Percentiles rank a stretch among this genome's conserved stretches.
phyloP scores from a whole-genome alignment of 345 rosid genomes.

The Arabis alpina region DNA sequence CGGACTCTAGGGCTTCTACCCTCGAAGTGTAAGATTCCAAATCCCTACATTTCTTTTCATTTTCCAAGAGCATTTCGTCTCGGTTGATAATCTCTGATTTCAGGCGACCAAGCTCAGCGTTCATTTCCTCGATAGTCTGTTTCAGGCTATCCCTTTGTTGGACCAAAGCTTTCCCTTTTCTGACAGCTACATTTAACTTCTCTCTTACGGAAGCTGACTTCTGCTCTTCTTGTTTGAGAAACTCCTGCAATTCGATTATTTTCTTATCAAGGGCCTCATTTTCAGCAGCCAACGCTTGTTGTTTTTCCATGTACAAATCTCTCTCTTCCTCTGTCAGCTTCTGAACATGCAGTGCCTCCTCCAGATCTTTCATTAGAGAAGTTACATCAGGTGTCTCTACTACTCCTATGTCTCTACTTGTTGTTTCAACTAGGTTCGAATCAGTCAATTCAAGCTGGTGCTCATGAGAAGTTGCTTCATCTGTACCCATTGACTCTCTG shows the following conservation, averaged over 20 bases:
- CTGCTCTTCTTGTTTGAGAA: constrained; percentile 82
- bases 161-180: constrained; percentile 95
- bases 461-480: constrained; percentile 42
- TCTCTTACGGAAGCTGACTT: constrained; percentile 78
- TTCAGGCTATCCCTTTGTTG: constrained; percentile 84
- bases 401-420: constrained; percentile 50
- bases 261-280: constrained; percentile 62
- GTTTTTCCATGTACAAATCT: constrained; percentile 63
- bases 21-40: constrained; percentile 56
- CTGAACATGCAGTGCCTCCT: constrained; percentile 60
- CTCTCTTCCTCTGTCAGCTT: constrained; percentile 67
- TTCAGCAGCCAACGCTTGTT: constrained; percentile 61
- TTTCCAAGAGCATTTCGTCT: constrained; percentile 57
- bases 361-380: constrained; percentile 67
- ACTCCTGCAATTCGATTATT: constrained; percentile 64
- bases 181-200: constrained; percentile 89
- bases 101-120: constrained; percentile 57
- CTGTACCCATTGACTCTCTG: constrained; percentile 42
- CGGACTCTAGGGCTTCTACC: constrained; percentile 66
- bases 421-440: constrained; percentile 41
- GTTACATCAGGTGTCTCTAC: constrained; percentile 46
- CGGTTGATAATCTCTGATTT: constrained; percentile 64
- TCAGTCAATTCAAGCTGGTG: constrained; percentile 39
- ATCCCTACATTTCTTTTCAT: constrained; percentile 64
- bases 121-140: constrained; percentile 75